A percentile compares a stretch with the other conserved stretches of the same genome.
These are phyloP conservation scores for Raphanus raphanistrum DNA, from an alignment of 345 rosid species.

Conservation along the genomic window DNA sequence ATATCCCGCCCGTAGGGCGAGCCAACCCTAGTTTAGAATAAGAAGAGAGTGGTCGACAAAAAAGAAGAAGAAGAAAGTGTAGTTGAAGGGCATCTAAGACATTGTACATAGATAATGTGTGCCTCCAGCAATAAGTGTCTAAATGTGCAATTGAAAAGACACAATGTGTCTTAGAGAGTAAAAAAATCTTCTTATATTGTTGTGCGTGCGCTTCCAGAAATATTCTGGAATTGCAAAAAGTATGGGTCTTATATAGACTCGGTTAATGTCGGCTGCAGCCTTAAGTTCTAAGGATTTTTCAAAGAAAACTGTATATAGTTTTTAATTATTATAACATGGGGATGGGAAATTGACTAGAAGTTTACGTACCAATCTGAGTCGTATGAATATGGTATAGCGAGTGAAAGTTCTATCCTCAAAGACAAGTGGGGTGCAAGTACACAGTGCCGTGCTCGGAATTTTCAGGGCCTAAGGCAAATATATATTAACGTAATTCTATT, in stretches of 20 bases:
- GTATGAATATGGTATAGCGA: conserved; percentile 32
- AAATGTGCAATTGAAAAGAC: no score
- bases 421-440: conserved; percentile 17
- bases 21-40: no score
- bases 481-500: no score
- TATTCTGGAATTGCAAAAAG: background rate
- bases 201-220: background rate
- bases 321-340: conserved; percentile 4
- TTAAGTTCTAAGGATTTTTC: background rate
- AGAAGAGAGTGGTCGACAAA: no score
- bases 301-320: conserved; percentile 25
- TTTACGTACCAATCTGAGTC: conserved; percentile 27
- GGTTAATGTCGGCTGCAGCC: conserved; percentile 30
- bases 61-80: no score
- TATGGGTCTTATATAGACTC: conserved; percentile 32
- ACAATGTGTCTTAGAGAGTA: no score
- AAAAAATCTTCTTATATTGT: background rate
- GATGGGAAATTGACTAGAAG: conserved; percentile 21
- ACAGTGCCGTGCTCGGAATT: no score
- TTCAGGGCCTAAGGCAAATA: no score
- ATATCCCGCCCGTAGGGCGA: no score
- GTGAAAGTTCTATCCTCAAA: conserved; percentile 1
- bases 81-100: no score
- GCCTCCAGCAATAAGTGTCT: no score
- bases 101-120: no score